Conservation (phyloP, 2,329 filamentous ascomycete genomes). For the Talaromyces albobiverticillius region DNA sequence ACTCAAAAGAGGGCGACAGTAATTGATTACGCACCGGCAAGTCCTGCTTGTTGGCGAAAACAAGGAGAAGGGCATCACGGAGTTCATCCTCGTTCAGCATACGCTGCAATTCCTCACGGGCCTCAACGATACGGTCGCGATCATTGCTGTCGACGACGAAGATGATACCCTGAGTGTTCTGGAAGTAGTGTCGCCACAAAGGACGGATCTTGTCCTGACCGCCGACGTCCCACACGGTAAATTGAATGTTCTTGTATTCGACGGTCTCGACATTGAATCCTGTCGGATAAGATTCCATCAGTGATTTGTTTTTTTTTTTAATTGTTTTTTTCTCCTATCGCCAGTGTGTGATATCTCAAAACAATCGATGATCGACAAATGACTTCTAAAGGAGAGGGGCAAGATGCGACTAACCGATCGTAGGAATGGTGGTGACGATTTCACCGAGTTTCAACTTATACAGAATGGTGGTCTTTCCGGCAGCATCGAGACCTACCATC, state of each 20-base stretch:
- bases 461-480: constrained; percentile 99
- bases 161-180: constrained; percentile 99
- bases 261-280: constrained; percentile 99
- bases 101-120: constrained; percentile 90
- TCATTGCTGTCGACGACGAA: constrained; percentile 99
- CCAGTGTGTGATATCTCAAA: background rate
- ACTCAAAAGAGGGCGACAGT: constrained; percentile 7
- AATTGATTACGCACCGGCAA: constrained; percentile 67
- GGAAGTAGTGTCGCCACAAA: constrained; percentile 99
- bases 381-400: constrained; percentile 7
- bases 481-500: constrained; percentile 99
- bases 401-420: constrained; percentile 69
- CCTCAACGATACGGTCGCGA: constrained; percentile 96
- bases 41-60: constrained; percentile 99
- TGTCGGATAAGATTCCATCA: constrained; percentile 32
- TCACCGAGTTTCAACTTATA: constrained; percentile 99
- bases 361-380: background rate
- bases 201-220: constrained; percentile 99
- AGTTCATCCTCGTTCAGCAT: constrained; percentile 99
- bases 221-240: constrained; percentile 99
- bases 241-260: constrained; percentile 99
- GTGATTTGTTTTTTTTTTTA: constrained; percentile 6
- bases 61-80: constrained; percentile 90
- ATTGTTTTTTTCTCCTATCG: background rate
- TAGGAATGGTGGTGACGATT: constrained; percentile 98